Conservation (phyloP, 2,329 filamentous ascomycete genomes). For the Didymella glomerata region DNA sequence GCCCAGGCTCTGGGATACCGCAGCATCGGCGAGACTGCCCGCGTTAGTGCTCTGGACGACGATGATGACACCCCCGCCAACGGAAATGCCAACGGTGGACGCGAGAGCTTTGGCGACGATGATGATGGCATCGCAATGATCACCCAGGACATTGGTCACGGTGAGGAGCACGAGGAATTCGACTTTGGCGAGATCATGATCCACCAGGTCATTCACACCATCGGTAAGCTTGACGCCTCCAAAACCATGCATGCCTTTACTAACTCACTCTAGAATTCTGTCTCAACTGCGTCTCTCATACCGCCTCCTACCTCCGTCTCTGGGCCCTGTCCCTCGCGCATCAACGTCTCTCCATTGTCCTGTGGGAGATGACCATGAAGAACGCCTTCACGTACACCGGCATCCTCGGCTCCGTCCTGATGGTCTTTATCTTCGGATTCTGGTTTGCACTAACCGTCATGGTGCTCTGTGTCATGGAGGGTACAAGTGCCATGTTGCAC, state of each 20-base stretch:
- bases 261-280: slow-evolving; percentile 79
- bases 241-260: slow-evolving; percentile 5
- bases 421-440: slow-evolving; percentile 82
- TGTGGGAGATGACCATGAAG: slow-evolving; percentile 95
- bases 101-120: slow-evolving; percentile 76
- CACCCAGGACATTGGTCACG: slow-evolving; percentile 76
- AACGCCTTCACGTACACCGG: slow-evolving; percentile 75
- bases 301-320: slow-evolving; percentile 96
- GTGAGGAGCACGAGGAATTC: slow-evolving; percentile 92
- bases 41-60: slow-evolving; percentile 88
- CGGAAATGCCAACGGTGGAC: slow-evolving; percentile 65
- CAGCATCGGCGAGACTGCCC: slow-evolving; percentile 86
- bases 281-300: slow-evolving; percentile 98
- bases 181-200: slow-evolving; percentile 98
- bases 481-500: slow-evolving; percentile 94
- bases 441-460: slow-evolving; percentile 88
- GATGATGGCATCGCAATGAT: slow-evolving; percentile 88
- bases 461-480: slow-evolving; percentile 93
- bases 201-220: slow-evolving; percentile 98
- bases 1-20: slow-evolving; percentile 89
- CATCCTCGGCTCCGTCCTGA: slow-evolving; percentile 75
- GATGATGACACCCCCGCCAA: slow-evolving; percentile 71
- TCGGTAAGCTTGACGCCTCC: slow-evolving; percentile 69
- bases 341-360: slow-evolving; percentile 93
- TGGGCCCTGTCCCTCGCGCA: slow-evolving; percentile 98